phyloP scores from a whole-genome alignment of 1,284 basidiomycete species.

The Ustilago tritici region DNA sequence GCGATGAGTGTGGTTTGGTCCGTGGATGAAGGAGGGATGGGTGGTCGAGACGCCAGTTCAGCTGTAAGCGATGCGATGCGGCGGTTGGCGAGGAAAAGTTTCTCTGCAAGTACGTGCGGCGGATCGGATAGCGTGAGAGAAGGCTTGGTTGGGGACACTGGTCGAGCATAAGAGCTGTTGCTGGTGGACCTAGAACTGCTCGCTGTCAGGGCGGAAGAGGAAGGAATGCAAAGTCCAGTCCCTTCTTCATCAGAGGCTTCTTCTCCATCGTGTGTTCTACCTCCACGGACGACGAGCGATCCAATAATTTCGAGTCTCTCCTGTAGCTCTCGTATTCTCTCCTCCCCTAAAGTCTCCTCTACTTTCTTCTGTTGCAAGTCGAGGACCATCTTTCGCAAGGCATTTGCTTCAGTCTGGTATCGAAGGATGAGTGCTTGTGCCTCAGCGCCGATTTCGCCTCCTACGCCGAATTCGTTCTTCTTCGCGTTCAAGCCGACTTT shows the following conservation, averaged over 20 bases:
- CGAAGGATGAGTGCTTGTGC: conserved; percentile 60
- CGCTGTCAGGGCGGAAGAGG: conserved; percentile 6
- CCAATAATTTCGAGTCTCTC: conserved; percentile 61
- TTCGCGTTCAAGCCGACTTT: conserved; percentile 82
- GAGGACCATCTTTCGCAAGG: conserved; percentile 55
- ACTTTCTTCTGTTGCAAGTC: conserved; percentile 34
- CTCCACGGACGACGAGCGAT: conserved; percentile 59
- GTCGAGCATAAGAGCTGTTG: conserved; percentile 26
- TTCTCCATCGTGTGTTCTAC: conserved; percentile 24
- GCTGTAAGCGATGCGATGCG: conserved; percentile 45
- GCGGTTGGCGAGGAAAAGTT: conserved; percentile 58
- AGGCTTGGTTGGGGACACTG: conserved; percentile 56
- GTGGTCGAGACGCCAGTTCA: conserved; percentile 49
- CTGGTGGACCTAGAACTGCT: conserved; percentile 18
- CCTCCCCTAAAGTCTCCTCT: conserved; percentile 21
- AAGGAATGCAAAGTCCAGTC: neutral
- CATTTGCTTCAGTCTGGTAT: conserved; percentile 62
- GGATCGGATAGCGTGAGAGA: conserved; percentile 52
- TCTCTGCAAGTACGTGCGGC: conserved; percentile 58
- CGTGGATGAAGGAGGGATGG: conserved; percentile 22
- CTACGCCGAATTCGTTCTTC: conserved; percentile 82
- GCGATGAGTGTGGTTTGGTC: conserved; percentile 49
- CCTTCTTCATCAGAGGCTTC: conserved; percentile 15
- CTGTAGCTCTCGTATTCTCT: conserved; percentile 49
- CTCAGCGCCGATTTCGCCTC: conserved; percentile 51